Conservation (phyloP, 2,329 filamentous ascomycete genomes). For the Diaporthe australafricana region DNA sequence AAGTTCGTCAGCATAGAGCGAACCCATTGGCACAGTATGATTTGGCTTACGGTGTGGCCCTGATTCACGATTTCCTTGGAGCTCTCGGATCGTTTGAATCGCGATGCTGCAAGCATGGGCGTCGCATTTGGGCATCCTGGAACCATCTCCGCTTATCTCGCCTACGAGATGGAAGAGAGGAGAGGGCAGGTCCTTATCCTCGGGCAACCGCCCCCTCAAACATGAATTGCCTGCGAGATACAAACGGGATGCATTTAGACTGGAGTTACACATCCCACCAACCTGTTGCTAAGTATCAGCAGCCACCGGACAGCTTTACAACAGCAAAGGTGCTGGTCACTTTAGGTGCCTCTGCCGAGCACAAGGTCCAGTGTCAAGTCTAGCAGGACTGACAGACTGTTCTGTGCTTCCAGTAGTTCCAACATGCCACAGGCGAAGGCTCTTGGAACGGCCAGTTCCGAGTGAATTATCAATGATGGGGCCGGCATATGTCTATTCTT, state of each 20-base stretch:
- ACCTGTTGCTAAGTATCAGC: background rate
- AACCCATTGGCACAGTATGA: background rate
- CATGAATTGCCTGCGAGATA: no score
- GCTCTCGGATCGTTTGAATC: no score
- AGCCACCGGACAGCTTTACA: background rate
- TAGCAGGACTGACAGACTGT: background rate
- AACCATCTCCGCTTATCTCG: no score
- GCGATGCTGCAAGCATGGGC: background rate
- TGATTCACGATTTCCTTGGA: background rate
- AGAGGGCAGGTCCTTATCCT: background rate
- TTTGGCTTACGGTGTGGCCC: background rate
- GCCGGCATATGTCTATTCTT: background rate
- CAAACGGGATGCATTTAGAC: no score
- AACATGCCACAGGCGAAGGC: background rate
- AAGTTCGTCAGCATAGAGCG: background rate
- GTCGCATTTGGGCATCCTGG: background rate
- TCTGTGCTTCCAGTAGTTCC: background rate
- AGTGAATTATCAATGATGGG: background rate
- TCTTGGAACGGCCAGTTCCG: background rate
- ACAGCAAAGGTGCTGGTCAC: background rate
- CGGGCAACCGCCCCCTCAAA: background rate
- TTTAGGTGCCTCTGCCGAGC: background rate
- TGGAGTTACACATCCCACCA: no score
- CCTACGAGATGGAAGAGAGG: background rate
- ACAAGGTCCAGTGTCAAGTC: background rate